A percentile compares a stretch with the other conserved stretches of the same genome.
These are phyloP conservation scores for Pycnococcus provasolii DNA, from an alignment of 139 green algal genomes.

Conservation along the genomic window DNA sequence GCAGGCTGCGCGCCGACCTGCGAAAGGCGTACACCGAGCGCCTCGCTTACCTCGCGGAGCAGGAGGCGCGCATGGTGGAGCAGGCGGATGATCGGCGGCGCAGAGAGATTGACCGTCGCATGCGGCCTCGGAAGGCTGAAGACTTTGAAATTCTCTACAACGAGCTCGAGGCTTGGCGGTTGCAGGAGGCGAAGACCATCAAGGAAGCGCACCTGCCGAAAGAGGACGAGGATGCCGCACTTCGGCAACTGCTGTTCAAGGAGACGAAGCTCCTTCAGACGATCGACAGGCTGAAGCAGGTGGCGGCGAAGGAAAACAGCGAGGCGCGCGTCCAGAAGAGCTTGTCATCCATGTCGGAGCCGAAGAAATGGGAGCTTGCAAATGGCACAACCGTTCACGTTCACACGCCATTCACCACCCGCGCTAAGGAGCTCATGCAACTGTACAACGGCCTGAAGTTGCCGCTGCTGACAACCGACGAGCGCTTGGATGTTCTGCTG, in stretches of 20 bases:
- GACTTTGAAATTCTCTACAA: constrained; percentile 71
- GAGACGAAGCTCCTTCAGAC: constrained; percentile 44
- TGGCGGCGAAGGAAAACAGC: constrained; percentile 44
- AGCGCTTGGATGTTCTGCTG: constrained; percentile 74
- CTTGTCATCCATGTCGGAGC: constrained; percentile 44
- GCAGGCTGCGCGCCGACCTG: constrained; percentile 36
- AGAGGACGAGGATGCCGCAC: constrained; percentile 51
- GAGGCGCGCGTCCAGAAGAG: constrained; percentile 35
- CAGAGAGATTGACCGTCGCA: constrained; percentile 56
- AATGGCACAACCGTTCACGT: constrained; percentile 54
- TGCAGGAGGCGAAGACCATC: constrained; percentile 59
- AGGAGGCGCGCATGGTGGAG: not conserved
- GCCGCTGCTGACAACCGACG: constrained; percentile 47
- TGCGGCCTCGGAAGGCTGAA: constrained; percentile 52
- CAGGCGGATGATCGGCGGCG: constrained; percentile 25
- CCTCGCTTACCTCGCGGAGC: constrained; percentile 35
- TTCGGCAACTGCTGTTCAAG: constrained; percentile 62
- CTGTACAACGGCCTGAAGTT: constrained; percentile 58
- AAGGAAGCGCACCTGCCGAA: constrained; percentile 42
- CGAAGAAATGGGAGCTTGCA: constrained; percentile 52
- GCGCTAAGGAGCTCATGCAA: constrained; percentile 63
- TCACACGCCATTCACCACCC: constrained; percentile 62
- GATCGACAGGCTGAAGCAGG: constrained; percentile 54
- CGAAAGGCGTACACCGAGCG: constrained; percentile 39
- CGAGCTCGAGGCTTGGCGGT: constrained; percentile 62